Conservation (phyloP, 202 grass and related monocot species). For the Schoenoplectus triqueter region DNA sequence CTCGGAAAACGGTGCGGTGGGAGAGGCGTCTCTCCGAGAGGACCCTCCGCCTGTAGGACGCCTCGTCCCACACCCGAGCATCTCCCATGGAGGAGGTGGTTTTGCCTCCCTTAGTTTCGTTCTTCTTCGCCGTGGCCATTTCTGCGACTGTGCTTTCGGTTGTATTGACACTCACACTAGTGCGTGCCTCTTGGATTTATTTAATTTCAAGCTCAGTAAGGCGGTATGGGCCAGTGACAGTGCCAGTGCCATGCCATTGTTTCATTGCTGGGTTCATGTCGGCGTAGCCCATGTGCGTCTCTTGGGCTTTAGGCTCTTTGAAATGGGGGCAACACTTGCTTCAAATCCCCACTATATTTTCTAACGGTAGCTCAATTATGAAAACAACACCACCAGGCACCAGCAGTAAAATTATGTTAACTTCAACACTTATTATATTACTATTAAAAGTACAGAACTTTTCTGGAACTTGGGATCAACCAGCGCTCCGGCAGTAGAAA, state of each 20-base stretch:
- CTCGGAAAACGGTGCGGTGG: constrained; percentile 75
- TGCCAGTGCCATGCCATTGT: too few relatives aligned
- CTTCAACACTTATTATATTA: background rate
- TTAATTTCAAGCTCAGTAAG: too few relatives aligned
- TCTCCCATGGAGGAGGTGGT: background rate
- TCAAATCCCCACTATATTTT: background rate
- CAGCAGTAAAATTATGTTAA: background rate
- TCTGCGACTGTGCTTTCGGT: background rate
- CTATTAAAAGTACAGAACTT: background rate
- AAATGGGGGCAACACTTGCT: background rate
- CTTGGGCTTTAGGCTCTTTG: too few relatives aligned
- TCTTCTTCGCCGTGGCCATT: constrained; percentile 33
- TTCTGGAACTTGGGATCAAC: background rate
- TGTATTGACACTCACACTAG: too few relatives aligned
- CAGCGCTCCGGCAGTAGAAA: too few relatives aligned
- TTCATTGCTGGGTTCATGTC: too few relatives aligned
- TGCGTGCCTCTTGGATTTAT: too few relatives aligned
- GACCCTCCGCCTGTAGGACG: constrained; percentile 61
- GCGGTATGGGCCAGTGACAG: too few relatives aligned
- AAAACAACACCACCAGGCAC: background rate
- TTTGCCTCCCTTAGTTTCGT: background rate
- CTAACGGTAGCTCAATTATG: background rate
- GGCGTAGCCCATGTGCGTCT: too few relatives aligned
- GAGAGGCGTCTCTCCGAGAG: constrained; percentile 52
- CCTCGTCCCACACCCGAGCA: constrained; percentile 79